Conservation (phyloP, 768 basidiomycete genomes). For the Hericium alpestre region DNA sequence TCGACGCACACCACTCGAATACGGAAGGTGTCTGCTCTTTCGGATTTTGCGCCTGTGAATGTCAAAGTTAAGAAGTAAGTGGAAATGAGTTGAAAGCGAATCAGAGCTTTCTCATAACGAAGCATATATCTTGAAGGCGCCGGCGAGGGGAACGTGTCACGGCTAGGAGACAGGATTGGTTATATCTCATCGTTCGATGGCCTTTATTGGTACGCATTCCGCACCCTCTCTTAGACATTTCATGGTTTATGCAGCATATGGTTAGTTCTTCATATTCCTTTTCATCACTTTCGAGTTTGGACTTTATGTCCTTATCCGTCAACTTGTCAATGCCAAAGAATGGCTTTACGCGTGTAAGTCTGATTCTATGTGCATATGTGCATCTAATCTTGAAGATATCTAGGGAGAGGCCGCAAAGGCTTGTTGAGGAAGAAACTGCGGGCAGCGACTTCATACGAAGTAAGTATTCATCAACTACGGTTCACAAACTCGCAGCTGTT, state of each 20-base stretch:
- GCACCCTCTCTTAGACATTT: background rate
- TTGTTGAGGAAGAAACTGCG: slow-evolving; percentile 65
- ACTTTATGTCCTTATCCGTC: slow-evolving; percentile 77
- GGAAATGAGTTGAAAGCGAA: too few species aligned
- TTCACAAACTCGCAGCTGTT: slow-evolving; percentile 5
- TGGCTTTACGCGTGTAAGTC: slow-evolving; percentile 77
- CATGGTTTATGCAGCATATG: background rate
- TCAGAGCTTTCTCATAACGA: too few species aligned
- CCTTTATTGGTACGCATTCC: slow-evolving; percentile 57
- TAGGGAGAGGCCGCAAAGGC: slow-evolving; percentile 84
- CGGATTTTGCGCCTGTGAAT: slow-evolving; percentile 87
- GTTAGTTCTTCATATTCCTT: slow-evolving; percentile 67
- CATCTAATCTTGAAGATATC: background rate
- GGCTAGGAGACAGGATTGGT: slow-evolving; percentile 53
- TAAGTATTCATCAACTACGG: slow-evolving; percentile 12
- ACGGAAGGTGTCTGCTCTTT: slow-evolving; percentile 72
- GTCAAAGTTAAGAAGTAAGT: slow-evolving; percentile 65
- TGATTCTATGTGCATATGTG: background rate
- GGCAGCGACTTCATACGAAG: slow-evolving; percentile 64
- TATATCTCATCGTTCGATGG: slow-evolving; percentile 76
- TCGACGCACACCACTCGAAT: slow-evolving; percentile 35
- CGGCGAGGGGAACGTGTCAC: slow-evolving; percentile 22
- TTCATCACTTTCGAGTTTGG: slow-evolving; percentile 82
- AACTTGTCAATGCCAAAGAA: slow-evolving; percentile 91
- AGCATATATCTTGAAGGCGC: slow-evolving; percentile 18